phyloP scores from a whole-genome alignment of 352 stramenopile species.

The Phytophthora agathidicida region DNA sequence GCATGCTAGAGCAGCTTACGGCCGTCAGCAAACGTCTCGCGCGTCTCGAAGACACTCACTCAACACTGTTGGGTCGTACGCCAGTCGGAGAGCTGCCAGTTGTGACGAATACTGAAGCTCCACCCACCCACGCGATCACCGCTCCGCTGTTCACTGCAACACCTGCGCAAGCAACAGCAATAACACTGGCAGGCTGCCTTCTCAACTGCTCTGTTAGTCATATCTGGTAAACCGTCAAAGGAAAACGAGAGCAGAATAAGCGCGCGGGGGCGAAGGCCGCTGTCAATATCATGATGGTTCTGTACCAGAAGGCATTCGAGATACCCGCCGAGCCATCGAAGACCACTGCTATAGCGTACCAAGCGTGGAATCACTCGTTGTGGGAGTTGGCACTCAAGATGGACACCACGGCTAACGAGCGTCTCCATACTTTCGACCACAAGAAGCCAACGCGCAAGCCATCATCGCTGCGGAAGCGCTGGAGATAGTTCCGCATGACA shows the following conservation, averaged over 20 bases:
- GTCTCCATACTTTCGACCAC: background rate
- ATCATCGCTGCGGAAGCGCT: conserved; percentile 6
- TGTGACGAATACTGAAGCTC: too few relatives aligned
- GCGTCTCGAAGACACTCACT: background rate
- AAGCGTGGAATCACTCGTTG: background rate
- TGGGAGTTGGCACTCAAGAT: background rate
- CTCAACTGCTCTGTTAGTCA: too few relatives aligned
- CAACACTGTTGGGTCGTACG: too few relatives aligned
- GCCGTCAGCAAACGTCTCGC: background rate
- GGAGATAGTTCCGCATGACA: background rate
- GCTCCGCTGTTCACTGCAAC: too few relatives aligned
- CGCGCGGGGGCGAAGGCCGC: conserved; percentile 4
- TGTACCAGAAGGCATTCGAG: conserved; percentile 1
- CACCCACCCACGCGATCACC: too few relatives aligned
- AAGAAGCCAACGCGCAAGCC: conserved; percentile 4
- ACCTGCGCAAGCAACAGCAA: too few relatives aligned
- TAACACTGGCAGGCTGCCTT: too few relatives aligned
- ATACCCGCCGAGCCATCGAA: background rate
- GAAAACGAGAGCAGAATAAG: too few relatives aligned
- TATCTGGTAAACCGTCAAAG: too few relatives aligned
- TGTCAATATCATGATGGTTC: conserved; percentile 12
- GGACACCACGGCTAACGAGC: background rate
- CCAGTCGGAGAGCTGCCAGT: too few relatives aligned
- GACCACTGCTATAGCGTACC: background rate
- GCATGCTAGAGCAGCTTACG: background rate